A percentile compares a stretch with the other conserved stretches of the same genome.
Conservation (phyloP, 228 moss, liverwort and hornwort genomes). For the Sphagnum magellanicum region DNA sequence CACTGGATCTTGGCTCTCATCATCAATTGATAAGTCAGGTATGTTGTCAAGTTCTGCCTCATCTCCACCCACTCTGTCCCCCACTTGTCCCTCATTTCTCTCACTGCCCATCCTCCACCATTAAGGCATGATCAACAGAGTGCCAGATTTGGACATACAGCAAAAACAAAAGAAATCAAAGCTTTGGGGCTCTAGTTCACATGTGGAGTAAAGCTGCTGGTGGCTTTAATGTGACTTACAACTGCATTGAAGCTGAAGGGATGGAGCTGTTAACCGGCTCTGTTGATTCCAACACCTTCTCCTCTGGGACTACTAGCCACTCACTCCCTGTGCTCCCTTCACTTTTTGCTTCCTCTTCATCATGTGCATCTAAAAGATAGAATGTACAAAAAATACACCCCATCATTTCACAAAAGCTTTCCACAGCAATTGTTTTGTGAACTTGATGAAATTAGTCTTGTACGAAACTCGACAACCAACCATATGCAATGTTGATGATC, state of each 20-base stretch:
- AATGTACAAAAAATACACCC: background rate
- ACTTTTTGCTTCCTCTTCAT: slow-evolving; percentile 87
- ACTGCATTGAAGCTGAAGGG: slow-evolving; percentile 39
- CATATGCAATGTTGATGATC: no score
- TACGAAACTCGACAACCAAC: no score
- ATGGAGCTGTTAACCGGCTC: slow-evolving; percentile 41
- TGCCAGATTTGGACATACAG: background rate
- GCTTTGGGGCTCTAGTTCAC: background rate
- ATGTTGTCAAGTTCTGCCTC: slow-evolving; percentile 70
- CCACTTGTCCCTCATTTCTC: slow-evolving; percentile 33
- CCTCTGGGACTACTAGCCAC: slow-evolving; percentile 93
- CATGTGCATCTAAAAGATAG: slow-evolving; percentile 25
- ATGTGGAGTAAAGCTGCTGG: background rate
- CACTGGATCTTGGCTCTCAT: slow-evolving; percentile 20
- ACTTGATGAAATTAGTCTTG: no score
- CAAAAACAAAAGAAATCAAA: background rate
- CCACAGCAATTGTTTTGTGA: no score
- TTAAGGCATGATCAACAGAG: background rate
- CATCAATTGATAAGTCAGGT: slow-evolving; percentile 48
- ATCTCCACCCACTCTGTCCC: slow-evolving; percentile 34
- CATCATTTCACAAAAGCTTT: no score
- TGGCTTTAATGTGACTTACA: slow-evolving; percentile 12
- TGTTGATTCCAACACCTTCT: slow-evolving; percentile 56
- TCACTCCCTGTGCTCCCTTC: slow-evolving; percentile 94
- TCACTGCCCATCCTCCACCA: slow-evolving; percentile 6